phyloP scores from a whole-genome alignment of 768 basidiomycete genomes.

The Galerina sulciceps region DNA sequence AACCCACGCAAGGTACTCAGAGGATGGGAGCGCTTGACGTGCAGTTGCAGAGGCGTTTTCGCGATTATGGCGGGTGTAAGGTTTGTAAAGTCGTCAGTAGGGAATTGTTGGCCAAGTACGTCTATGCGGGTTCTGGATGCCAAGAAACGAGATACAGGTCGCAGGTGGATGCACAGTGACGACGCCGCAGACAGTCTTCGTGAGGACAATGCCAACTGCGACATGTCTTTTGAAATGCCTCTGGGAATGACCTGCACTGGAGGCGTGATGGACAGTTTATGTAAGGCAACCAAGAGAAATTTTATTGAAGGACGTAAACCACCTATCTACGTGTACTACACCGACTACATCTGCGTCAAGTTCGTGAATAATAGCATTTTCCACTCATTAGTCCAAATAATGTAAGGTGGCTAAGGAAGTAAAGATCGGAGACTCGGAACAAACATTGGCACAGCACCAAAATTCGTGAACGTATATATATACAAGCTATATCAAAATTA shows the following conservation, averaged over 20 bases:
- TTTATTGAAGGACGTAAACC: background rate
- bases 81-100: constrained; percentile 83
- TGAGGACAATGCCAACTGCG: constrained; percentile 12
- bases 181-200: constrained; percentile 3
- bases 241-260: background rate
- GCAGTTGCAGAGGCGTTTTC: constrained; percentile 78
- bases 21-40: constrained; percentile 80
- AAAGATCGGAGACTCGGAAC: constrained; percentile 18
- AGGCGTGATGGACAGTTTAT: constrained; percentile 7
- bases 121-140: constrained; percentile 35
- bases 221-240: constrained; percentile 17
- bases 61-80: constrained; percentile 83
- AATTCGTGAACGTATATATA: constrained; percentile 33
- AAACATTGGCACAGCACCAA: constrained; percentile 34
- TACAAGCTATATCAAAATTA: constrained; percentile 24
- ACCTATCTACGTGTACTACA: constrained; percentile 18
- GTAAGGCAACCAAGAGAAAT: constrained; percentile 7
- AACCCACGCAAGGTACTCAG: constrained; percentile 82
- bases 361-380: constrained; percentile 31
- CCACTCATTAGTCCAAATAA: constrained; percentile 27
- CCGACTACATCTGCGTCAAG: constrained; percentile 30
- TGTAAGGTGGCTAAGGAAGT: constrained; percentile 17
- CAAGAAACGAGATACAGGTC: constrained; percentile 16
- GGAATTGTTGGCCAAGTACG: constrained; percentile 70
- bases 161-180: background rate